Base-by-base conservation (phyloP, 306 rosid species). In the Carpinus viminea region DNA sequence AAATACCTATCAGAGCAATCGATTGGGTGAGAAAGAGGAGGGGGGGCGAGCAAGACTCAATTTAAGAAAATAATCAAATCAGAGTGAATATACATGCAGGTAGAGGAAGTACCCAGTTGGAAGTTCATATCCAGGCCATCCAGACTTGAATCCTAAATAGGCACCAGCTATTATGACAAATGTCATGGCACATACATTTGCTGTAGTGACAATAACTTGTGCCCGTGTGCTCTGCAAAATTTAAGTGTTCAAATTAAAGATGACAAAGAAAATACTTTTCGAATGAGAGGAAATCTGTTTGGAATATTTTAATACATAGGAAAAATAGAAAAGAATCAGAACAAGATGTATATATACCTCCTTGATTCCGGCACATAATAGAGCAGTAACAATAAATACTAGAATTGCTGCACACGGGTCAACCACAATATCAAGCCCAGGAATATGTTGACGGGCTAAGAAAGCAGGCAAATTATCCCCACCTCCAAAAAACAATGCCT, bases 321-420 rank as follows among this genome's bases (percentile, higher is more conserved):
- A 54, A 8, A 34, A 8, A 51, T 64, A 62, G 12, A 48, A 76
- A 62, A 11, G 51, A 51, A 59, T 15, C 36, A 26, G 45, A 78
- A 54, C 31, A 68, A 82, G 7, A 79, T 38, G 2, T 26, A 72
- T 10, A 18, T 10, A 18, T 84, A 95, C 99, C 98, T 95, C 96
- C 86, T 95, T 95, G 89, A 95, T 91, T 81, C 99, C 99, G 52
- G 83, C 48, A 80, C 96, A 95, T 31, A 95, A 48, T 69, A 93
- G 93, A 70, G 85, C 99, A 15, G 99, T 89, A 81, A 88, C 86
- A 75, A 93, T 52, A 28, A 90, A 80, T 74, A 91, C 97, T 78
- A 95, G 76, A 80, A 93, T 68, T 38, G 96, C 98, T 38, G 97
- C 99, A 79, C 96, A 95, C 48, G 99, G 99, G 68, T 95, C 99